Evolutionary conservation across 129 eudicot genomes (phyloP), one percentile per base, ranked within the genome.

Genomic region (Flaveria brownii): DNA sequence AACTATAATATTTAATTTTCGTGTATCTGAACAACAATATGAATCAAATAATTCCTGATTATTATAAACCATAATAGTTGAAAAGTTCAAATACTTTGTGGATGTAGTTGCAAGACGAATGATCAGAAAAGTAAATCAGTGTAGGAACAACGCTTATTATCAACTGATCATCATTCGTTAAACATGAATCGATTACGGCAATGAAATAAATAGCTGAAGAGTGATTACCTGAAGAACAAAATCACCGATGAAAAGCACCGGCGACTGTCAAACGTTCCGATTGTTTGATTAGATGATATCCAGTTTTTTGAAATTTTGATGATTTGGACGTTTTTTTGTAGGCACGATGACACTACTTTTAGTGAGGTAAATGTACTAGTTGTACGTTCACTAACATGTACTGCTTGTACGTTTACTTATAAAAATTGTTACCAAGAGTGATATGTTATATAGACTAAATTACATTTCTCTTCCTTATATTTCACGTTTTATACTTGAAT

Each of bases 331-430:
- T 51, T 65, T 43, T 22, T 22, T 33, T 65, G 23, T 76, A 76
- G 66, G 62, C 63, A 63, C 9, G 46, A 7, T 26, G 15, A 43
- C 36, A 63, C 2, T 61, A 2, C 1, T 49, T 49, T 49, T 49
- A 49, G 17, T 15, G 18, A 41, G 23, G 22, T 51, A 47, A n/a
- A 28, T 2, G 63, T 60, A 65, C 30, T 23, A 50, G 68, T 13
- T 52, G 75, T 67, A 73, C 78, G 57, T 74, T 74, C 70, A 45
- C 67, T 33, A 41, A 41, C 45, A 59, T 74, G 78, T 74, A 74
- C 70, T 74, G 13, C 25, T 9, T 45, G 78, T 74, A 74, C 78
- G 16, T 68, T 22, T 36, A 36, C 39, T 20, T 43, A 43, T 43
- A 43, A 10, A 6, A 43, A 28, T 43, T 43, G 49, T 45, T 45